Evolutionary conservation across 116 monocot species (phyloP).

Genomic region (Papilionanthe hybrid): DNA sequence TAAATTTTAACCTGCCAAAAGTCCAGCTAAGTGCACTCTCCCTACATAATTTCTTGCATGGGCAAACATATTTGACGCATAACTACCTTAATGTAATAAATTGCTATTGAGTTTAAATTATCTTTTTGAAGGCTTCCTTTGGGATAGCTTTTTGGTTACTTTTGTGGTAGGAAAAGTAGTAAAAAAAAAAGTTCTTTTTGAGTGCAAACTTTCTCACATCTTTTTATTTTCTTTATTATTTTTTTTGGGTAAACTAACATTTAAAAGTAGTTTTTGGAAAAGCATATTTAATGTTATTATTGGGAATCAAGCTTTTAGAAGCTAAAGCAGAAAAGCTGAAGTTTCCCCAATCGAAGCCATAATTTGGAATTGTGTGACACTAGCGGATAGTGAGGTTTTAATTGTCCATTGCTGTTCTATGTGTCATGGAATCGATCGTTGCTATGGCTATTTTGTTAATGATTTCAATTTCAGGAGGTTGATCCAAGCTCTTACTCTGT

Average conservation of each 20-base stretch:
- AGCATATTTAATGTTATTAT: too few relatives aligned
- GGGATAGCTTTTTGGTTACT: too few relatives aligned
- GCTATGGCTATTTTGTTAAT: not conserved
- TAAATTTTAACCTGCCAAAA: not conserved
- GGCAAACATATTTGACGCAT: not conserved
- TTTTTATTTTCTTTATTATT: too few relatives aligned
- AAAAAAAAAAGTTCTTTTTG: too few relatives aligned
- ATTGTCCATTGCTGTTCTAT: not conserved
- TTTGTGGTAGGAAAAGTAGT: too few relatives aligned
- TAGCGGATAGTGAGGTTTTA: not conserved
- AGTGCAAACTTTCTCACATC: too few relatives aligned
- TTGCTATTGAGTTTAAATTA: not conserved
- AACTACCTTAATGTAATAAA: not conserved
- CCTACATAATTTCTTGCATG: not conserved
- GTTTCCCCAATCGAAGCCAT: too few relatives aligned
- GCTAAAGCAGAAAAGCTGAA: too few relatives aligned
- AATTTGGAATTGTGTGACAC: not conserved
- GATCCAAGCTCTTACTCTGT: slow-evolving; percentile 39
- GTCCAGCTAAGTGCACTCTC: not conserved
- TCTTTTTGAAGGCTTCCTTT: not conserved
- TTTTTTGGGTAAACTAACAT: too few relatives aligned
- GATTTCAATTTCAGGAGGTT: slow-evolving; percentile 36
- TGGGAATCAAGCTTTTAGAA: too few relatives aligned
- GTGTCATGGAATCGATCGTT: not conserved
- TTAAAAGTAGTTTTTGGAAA: too few relatives aligned